Evolutionary conservation across 2,329 filamentous ascomycete genomes (phyloP).

Genomic region (Colletotrichum sp.): DNA sequence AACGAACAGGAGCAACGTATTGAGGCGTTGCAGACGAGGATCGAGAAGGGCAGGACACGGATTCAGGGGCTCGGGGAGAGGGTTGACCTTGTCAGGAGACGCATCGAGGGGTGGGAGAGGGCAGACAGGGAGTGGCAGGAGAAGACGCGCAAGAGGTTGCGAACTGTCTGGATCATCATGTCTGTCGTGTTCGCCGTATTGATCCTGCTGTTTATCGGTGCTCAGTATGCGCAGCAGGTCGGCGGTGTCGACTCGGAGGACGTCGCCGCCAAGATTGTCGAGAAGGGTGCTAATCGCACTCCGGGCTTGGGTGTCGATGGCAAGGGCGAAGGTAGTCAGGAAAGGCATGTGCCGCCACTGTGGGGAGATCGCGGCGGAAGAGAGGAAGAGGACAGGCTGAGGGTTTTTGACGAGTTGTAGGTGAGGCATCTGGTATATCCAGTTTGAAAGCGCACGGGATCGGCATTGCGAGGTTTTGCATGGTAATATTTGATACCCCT

Average conservation of each 20-base stretch:
- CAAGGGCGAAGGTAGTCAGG: conserved; percentile 2
- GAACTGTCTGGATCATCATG: conserved; percentile 66
- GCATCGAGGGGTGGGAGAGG: conserved; percentile 71
- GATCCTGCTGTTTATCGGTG: conserved; percentile 44
- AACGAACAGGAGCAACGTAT: conserved; percentile 69
- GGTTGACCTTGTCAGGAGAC: conserved; percentile 65
- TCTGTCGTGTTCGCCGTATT: conserved; percentile 52
- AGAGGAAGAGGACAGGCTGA: conserved; percentile 39
- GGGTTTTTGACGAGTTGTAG: conserved; percentile 53
- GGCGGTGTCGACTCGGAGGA: background rate
- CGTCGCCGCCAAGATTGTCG: background rate
- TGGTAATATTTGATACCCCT: conserved; percentile 15
- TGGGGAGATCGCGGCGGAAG: conserved; percentile 26
- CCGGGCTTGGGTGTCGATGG: background rate
- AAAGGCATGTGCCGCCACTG: conserved; percentile 21
- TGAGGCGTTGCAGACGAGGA: conserved; percentile 62
- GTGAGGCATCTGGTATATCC: no score
- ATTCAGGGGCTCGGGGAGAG: conserved; percentile 64
- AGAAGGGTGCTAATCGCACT: conserved; percentile 1
- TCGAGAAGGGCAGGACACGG: conserved; percentile 62
- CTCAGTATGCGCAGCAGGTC: conserved; percentile 30
- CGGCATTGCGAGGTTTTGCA: background rate
- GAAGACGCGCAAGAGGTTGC: conserved; percentile 65
- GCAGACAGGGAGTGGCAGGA: conserved; percentile 72
- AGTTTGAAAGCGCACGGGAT: background rate